Evolutionary conservation across 805 yeast genomes (phyloP), one percentile per base, ranked within the genome.

Genomic region (Kazachstania kunashirensis): DNA sequence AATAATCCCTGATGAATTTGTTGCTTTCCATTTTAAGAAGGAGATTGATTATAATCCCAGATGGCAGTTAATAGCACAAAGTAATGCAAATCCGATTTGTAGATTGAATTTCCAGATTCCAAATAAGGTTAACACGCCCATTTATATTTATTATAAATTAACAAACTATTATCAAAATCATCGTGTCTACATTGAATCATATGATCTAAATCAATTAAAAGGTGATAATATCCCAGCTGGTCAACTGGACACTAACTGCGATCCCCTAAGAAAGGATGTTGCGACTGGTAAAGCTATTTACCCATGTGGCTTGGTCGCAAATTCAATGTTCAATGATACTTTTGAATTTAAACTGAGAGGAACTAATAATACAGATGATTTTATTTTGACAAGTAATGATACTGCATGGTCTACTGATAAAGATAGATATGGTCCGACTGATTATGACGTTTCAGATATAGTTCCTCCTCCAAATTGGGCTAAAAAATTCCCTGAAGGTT

Each of bases 91-190:
- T 6, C 54, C 54, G 12, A 66, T 63, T 2, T 89, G 98, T 59
- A 63, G 68, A 20, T 48, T 89, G 28, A 73, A 75, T 49, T 89
- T 89, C 61, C 71, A 72, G 26, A 59, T 85, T 24, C 92, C 95
- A 10, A 65, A 66, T 30, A 77, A 77, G 38, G 67, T 89, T 56
- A 67, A 75, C 24, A 72, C 79, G 2, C 85, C 95, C 4, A 56
- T 86, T 6, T 85, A 69, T 55, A 53, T 85, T 45, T 92, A 84
- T 62, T 89, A 89, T 63, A 76, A 78, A 46, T 66, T 89, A 52
- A 86, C 96, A 23, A 85, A 85, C 55, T 92, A 86, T 59, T 86
- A 72, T 59, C 97, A 92, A 58, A 89, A 92, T 59, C 97, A 89
- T 63, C 75, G 98, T 43, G 83, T 92, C 44, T 92, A 86, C 55